Conservation (phyloP, 768 basidiomycete genomes). For the Boletus sp. region DNA sequence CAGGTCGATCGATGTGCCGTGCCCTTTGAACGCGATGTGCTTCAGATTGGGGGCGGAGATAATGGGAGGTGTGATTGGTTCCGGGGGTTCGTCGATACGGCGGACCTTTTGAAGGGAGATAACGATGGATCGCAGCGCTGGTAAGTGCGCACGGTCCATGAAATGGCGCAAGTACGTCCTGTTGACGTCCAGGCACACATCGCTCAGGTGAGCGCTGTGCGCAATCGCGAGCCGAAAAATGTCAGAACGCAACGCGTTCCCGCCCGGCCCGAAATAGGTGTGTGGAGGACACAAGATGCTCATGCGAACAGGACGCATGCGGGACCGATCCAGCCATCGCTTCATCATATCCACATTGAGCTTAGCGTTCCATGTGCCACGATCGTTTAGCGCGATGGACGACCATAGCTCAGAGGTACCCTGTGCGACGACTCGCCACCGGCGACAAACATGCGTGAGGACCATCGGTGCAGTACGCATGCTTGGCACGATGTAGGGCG, state of each 20-base stretch:
- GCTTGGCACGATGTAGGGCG: conserved; percentile 22
- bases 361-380: conserved; percentile 30
- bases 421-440: conserved; percentile 31
- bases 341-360: conserved; percentile 26
- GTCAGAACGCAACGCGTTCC: conserved; percentile 8
- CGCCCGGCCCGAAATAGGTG: conserved; percentile 16
- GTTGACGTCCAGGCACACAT: conserved; percentile 19
- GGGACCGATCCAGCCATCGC: conserved; percentile 21
- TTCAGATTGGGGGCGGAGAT: conserved; percentile 17
- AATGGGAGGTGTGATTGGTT: not conserved
- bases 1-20: conserved; percentile 8
- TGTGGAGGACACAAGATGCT: conserved; percentile 17
- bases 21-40: conserved; percentile 15
- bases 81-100: conserved; percentile 4
- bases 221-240: conserved; percentile 21
- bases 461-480: conserved; percentile 29
- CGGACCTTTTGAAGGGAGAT: conserved; percentile 14
- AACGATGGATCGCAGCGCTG: conserved; percentile 14
- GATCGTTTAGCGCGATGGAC: conserved; percentile 26
- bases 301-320: conserved; percentile 24
- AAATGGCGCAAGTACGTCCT: conserved; percentile 21
- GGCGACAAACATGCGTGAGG: conserved; percentile 33
- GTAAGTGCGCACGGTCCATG: conserved; percentile 9
- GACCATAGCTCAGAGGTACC: conserved; percentile 34
- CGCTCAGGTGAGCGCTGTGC: conserved; percentile 20